These are phyloP conservation scores for Porphyra umbilicalis DNA, from an alignment of 31 red algal species.

Conservation along the genomic window DNA sequence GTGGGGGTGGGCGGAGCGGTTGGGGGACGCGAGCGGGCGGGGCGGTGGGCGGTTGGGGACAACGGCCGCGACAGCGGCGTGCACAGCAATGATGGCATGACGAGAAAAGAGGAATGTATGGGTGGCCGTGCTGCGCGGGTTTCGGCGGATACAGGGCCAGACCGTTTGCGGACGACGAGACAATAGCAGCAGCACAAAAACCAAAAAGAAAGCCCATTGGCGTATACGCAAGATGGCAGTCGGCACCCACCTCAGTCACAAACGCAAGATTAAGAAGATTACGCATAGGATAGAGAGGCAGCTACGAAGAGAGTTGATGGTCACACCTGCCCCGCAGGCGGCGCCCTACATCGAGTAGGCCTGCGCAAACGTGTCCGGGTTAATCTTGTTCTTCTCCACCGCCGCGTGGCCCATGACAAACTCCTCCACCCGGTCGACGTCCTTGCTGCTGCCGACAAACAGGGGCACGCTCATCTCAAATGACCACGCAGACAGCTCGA, in stretches of 20 bases:
- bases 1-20: background rate
- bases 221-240: too few species aligned
- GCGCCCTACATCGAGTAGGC: conserved; percentile 20
- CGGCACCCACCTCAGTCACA: too few species aligned
- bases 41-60: too few species aligned
- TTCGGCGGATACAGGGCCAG: too few species aligned
- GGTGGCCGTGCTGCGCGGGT: too few species aligned
- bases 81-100: background rate
- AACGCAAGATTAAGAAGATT: too few species aligned
- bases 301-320: background rate
- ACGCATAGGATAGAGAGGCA: background rate
- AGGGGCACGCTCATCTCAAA: conserved; percentile 91
- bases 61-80: too few species aligned
- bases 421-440: conserved; percentile 84
- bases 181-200: background rate
- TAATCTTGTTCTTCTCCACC: conserved; percentile 64
- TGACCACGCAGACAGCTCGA: conserved; percentile 87
- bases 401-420: conserved; percentile 56
- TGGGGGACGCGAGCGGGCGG: too few species aligned
- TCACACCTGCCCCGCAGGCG: background rate
- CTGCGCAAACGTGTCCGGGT: conserved; percentile 33
- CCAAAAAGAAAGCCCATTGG: background rate
- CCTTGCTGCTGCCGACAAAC: conserved; percentile 65
- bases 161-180: too few species aligned
- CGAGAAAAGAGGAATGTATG: too few species aligned